phyloP scores from a whole-genome alignment of 2,329 filamentous ascomycete species.

The Trichoderma asperellum region DNA sequence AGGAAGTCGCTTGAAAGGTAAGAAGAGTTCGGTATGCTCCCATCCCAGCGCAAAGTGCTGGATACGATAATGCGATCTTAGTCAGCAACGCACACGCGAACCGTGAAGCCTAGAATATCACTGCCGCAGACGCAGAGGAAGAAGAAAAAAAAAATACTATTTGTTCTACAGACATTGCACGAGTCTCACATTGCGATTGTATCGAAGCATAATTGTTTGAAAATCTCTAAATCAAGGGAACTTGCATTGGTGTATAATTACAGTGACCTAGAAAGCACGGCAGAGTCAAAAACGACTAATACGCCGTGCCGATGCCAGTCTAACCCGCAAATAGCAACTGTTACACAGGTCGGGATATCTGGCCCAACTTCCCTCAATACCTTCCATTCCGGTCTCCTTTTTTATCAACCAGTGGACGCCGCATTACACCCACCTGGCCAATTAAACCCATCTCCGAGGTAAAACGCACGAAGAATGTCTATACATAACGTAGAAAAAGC shows the following conservation, averaged over 20 bases:
- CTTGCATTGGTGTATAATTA: slow-evolving; percentile 67
- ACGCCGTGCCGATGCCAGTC: slow-evolving; percentile 56
- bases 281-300: slow-evolving; percentile 50
- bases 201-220: background rate
- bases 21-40: background rate
- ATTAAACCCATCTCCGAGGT: slow-evolving; percentile 39
- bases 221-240: slow-evolving; percentile 46
- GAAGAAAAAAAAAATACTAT: background rate
- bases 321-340: slow-evolving; percentile 51
- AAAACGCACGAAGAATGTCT: slow-evolving; percentile 42
- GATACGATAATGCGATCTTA: background rate
- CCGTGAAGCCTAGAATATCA: background rate
- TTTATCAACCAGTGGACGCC: slow-evolving; percentile 48
- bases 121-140: background rate
- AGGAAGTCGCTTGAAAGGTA: background rate
- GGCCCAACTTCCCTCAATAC: slow-evolving; percentile 50
- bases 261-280: slow-evolving; percentile 58
- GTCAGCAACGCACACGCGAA: slow-evolving; percentile 9
- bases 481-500: slow-evolving; percentile 46
- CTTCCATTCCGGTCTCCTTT: slow-evolving; percentile 52
- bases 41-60: background rate
- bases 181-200: background rate
- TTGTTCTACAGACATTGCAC: background rate
- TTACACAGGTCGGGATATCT: slow-evolving; percentile 47
- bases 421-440: slow-evolving; percentile 44